Evolutionary conservation across 345 rosid species (phyloP).

Genomic region (Populus davidiana): DNA sequence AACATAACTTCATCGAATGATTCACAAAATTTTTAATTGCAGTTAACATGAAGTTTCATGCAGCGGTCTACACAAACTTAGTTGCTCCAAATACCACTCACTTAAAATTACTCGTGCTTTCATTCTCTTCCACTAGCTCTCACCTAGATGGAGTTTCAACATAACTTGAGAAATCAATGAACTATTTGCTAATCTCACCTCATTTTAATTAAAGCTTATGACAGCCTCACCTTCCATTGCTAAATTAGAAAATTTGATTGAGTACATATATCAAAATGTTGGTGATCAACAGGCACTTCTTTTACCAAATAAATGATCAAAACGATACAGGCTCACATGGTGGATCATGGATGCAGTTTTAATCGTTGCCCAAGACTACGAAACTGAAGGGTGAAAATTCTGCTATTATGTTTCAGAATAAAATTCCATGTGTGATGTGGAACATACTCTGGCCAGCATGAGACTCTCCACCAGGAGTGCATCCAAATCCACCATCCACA

Average conservation of each 20-base stretch:
- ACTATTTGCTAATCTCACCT: not conserved
- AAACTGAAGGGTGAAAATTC: not conserved
- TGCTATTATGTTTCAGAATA: not conserved
- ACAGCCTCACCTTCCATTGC: not conserved
- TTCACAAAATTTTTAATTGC: not conserved
- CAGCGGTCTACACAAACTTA: not conserved
- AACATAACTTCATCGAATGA: not conserved
- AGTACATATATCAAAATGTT: not conserved
- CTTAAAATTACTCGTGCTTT: not conserved
- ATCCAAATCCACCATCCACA: slow-evolving; percentile 92
- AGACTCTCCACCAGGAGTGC: slow-evolving; percentile 92
- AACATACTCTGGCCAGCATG: slow-evolving; percentile 94
- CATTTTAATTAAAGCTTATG: not conserved
- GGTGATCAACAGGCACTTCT: not conserved
- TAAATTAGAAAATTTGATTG: not conserved
- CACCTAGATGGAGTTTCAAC: not conserved
- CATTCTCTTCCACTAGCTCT: not conserved
- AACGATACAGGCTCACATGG: not conserved
- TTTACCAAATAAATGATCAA: not conserved
- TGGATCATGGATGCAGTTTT: not conserved
- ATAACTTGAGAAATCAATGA: not conserved
- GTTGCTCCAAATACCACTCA: not conserved
- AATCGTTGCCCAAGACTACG: not conserved
- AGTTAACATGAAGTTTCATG: not conserved
- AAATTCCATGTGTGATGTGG: not conserved